Base-by-base conservation (phyloP, 495 filamentous ascomycete genomes). In the Rhypophila decipiens region DNA sequence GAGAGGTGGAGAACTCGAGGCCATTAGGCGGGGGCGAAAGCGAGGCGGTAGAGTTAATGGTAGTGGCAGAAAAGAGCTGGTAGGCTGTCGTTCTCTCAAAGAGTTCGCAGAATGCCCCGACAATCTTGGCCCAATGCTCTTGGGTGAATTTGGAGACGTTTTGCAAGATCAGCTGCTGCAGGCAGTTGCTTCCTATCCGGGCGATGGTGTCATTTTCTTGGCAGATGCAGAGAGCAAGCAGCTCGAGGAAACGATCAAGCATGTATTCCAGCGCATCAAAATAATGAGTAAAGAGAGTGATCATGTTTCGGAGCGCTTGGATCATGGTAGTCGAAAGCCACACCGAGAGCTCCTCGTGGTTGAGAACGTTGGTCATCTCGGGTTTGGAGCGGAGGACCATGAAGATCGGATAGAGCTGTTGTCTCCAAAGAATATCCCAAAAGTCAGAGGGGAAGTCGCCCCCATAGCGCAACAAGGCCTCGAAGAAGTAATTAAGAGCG, bases 291-390 rank as follows among this genome's bases (percentile, higher is more conserved):
- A 99, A 97, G 20, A 99, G 79, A 0, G 86, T 90, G 56, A 99
- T 96, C 86, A 99, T 95, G 67, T 96, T 97, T 39, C 93, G 82
- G 52, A 99, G 70, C 13, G 93, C 93, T 64, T 99, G 93, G 38
- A 99, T 99, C 90, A 99, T 97, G 17, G 93, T 99, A 0, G 93
- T 99, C 11, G 90, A 96, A 27, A 99, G 76, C 93, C 93, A 99
- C n/a, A 99, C 93, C 1, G 91, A 96, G 17, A 96, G 74, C 55
- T 96, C 90, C 61, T 99, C 93, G 53, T 95, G 90, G 49, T 88
- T 96, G 3, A 88, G 77, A 15, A 88, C 87, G 57, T 96, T 95
- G 41, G 81, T 80, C 87, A 96, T 95, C 64, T 99, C 93, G 0
- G 90, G 93, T 51, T 90, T 87, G 8, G 90, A 95, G 53, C 93